Evolutionary conservation across 1,284 basidiomycete genomes (phyloP).

Genomic region (Rhizopogon parksii): DNA sequence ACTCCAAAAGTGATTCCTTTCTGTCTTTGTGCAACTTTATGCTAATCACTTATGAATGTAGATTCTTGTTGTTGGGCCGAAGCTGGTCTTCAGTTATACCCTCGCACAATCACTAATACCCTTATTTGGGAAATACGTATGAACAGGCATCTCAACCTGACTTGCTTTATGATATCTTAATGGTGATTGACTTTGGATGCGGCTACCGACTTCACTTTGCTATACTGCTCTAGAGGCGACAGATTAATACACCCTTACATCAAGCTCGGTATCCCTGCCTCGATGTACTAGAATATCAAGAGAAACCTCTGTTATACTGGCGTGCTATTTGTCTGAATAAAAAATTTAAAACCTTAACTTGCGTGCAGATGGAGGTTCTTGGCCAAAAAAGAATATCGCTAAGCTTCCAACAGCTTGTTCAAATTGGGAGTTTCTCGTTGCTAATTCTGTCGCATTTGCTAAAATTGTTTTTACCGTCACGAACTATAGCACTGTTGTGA

Average conservation of each 20-base stretch:
- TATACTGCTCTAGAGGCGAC: background rate
- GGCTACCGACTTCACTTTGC: background rate
- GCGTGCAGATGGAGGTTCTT: background rate
- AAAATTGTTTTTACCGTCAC: too few relatives aligned
- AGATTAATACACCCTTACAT: background rate
- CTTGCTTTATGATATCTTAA: background rate
- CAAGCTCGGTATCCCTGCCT: too few relatives aligned
- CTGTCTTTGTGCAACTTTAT: background rate
- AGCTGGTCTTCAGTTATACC: slow-evolving; percentile 97
- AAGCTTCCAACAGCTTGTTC: too few relatives aligned
- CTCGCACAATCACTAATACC: slow-evolving; percentile 96
- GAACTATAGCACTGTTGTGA: too few relatives aligned
- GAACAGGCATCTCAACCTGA: slow-evolving; percentile 15
- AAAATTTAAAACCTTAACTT: background rate
- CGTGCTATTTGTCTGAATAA: background rate
- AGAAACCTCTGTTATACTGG: background rate
- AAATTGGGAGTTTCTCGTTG: too few relatives aligned
- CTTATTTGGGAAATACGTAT: slow-evolving; percentile 85
- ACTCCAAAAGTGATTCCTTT: slow-evolving; percentile 74
- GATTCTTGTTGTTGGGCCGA: slow-evolving; percentile 96
- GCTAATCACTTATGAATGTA: slow-evolving; percentile 22
- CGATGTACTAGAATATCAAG: background rate
- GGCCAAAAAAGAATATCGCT: background rate
- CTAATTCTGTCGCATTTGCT: too few relatives aligned
- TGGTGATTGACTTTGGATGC: background rate